phyloP scores from a whole-genome alignment of 2,329 filamentous ascomycete species.

The Cordyceps sp. region DNA sequence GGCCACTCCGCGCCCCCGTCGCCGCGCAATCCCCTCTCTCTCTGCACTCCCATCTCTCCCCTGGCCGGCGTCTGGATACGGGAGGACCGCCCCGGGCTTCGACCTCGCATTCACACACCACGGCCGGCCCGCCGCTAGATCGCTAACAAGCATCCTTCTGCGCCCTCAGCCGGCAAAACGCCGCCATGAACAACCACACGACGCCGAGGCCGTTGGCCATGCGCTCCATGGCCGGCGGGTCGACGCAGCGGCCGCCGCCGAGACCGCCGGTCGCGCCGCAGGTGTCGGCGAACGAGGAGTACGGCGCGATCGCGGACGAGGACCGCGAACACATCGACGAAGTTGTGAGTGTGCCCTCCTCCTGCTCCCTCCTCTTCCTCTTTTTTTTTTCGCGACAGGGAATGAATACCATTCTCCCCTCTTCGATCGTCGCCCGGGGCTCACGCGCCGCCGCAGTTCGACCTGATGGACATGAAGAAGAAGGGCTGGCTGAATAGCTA shows the following conservation, averaged over 20 bases:
- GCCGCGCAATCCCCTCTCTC: too few relatives aligned
- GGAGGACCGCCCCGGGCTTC: too few relatives aligned
- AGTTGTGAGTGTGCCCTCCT: constrained; percentile 49
- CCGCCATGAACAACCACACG: constrained; percentile 18
- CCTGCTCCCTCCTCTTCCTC: background rate
- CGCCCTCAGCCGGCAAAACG: background rate
- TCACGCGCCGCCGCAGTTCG: constrained; percentile 43
- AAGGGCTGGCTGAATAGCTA: constrained; percentile 92
- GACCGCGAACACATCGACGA: constrained; percentile 88
- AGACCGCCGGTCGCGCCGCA: constrained; percentile 16
- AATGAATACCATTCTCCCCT: too few relatives aligned
- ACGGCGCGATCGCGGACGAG: constrained; percentile 53
- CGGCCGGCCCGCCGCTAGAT: too few relatives aligned
- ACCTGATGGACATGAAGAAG: constrained; percentile 92
- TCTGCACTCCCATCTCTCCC: too few relatives aligned
- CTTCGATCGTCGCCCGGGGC: too few relatives aligned
- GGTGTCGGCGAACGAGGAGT: constrained; percentile 20
- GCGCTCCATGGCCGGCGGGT: constrained; percentile 15
- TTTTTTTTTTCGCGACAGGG: background rate
- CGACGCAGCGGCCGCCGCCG: constrained; percentile 14
- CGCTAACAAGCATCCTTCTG: too few relatives aligned
- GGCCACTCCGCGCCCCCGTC: too few relatives aligned
- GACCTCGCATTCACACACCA: too few relatives aligned
- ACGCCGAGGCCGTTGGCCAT: constrained; percentile 20
- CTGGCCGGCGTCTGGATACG: too few relatives aligned